phyloP scores from a whole-genome alignment of 1,284 basidiomycete genomes.

The Anthracocystis setariae region DNA sequence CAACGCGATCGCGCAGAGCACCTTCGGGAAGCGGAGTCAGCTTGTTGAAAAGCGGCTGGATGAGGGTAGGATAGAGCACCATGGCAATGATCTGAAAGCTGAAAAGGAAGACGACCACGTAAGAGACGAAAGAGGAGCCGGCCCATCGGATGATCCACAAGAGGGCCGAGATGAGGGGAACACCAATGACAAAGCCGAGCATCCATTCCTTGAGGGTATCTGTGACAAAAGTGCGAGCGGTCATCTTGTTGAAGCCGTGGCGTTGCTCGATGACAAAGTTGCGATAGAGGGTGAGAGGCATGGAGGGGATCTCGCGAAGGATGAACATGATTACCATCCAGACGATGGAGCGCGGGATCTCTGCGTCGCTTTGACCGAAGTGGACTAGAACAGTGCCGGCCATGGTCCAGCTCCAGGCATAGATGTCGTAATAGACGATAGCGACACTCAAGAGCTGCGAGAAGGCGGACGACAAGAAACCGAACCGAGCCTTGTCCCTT shows the following conservation, averaged over 20 bases:
- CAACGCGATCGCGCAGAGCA: conserved; percentile 59
- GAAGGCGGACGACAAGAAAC: conserved; percentile 78
- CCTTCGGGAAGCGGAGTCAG: conserved; percentile 78
- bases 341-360: conserved; percentile 85
- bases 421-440: conserved; percentile 80
- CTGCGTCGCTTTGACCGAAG: conserved; percentile 40
- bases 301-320: conserved; percentile 71
- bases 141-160: conserved; percentile 92
- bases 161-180: conserved; percentile 86
- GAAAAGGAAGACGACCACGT: conserved; percentile 62
- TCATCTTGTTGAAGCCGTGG: conserved; percentile 97
- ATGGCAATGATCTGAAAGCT: conserved; percentile 77
- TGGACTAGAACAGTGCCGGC: conserved; percentile 71
- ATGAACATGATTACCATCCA: conserved; percentile 71
- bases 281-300: conserved; percentile 78
- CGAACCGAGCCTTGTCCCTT: conserved; percentile 88
- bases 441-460: conserved; percentile 78
- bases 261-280: conserved; percentile 94
- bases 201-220: conserved; percentile 84
- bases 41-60: conserved; percentile 97
- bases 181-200: conserved; percentile 80
- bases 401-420: conserved; percentile 80
- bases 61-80: conserved; percentile 74
- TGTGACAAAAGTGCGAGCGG: conserved; percentile 74
- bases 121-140: conserved; percentile 71